phyloP scores from a whole-genome alignment of 495 filamentous ascomycete genomes.

The Neurospora tetraspora region DNA sequence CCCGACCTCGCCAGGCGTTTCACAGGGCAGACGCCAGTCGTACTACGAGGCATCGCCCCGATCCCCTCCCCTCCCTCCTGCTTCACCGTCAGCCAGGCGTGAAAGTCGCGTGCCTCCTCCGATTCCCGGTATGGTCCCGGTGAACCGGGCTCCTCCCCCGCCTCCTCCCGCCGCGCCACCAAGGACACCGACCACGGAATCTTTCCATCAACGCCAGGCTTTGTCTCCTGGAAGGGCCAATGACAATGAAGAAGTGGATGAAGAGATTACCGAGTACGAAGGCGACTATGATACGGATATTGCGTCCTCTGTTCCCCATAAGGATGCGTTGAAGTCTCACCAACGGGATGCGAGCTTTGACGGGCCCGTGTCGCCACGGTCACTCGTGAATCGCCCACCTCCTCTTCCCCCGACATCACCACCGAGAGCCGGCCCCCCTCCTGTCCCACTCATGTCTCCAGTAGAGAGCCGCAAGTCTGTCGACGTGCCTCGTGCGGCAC shows the following conservation, averaged over 20 bases:
- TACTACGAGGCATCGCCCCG: constrained; percentile 37
- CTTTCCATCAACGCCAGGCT: constrained; percentile 22
- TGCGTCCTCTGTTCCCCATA: constrained; percentile 75
- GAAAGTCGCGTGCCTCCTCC: constrained; percentile 41
- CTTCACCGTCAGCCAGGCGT: constrained; percentile 37
- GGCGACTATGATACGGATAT: constrained; percentile 98
- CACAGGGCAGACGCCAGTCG: constrained; percentile 40
- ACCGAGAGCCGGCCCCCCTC: constrained; percentile 42
- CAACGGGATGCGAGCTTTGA: constrained; percentile 64
- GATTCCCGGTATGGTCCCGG: constrained; percentile 39
- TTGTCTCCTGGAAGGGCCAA: constrained; percentile 14
- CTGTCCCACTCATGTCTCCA: constrained; percentile 45
- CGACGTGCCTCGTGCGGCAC: constrained; percentile 61
- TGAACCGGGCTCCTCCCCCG: constrained; percentile 63
- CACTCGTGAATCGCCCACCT: constrained; percentile 36
- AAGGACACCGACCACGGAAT: constrained; percentile 53
- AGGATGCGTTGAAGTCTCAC: constrained; percentile 83
- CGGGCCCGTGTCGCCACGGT: constrained; percentile 35
- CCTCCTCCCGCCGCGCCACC: constrained; percentile 50
- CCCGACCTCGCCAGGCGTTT: constrained; percentile 44
- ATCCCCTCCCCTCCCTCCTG: constrained; percentile 25
- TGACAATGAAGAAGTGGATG: constrained; percentile 59
- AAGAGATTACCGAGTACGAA: constrained; percentile 87
- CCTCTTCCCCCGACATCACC: constrained; percentile 39
- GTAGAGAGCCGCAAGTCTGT: constrained; percentile 39